Base-by-base conservation (phyloP, 2,329 filamentous ascomycete species). In the Alternaria brassicae region DNA sequence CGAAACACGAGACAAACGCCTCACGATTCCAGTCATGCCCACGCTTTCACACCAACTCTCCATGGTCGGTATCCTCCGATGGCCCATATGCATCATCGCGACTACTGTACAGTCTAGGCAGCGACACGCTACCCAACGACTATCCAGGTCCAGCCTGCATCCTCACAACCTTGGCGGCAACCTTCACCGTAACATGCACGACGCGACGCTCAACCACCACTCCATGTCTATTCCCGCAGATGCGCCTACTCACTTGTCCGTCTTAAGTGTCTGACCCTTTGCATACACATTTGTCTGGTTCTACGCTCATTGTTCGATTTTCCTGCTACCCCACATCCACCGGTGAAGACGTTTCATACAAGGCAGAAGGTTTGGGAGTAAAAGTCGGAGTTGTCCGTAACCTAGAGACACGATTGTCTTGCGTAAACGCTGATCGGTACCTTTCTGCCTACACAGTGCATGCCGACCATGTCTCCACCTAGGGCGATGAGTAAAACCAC, bases 21-120 rank as follows among this genome's bases (percentile, higher is more conserved):
- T 25, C 40, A 28, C 54, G 32, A 10, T 28, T 47, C 40, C 21
- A 30, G 12, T 44, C 37, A 28, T 21, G 19, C n/a, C 15, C 2
- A 47, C 44, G 12, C 8, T 44, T 44, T 23, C 27, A 45, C 56
- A 15, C 52, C 56, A 47, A 50, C 40, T 47, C 37, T 51, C 52
- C 40, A 48, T 37, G 28, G 25, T 48, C 48, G 51, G 56, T 17
- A 21, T 27, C 21, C 21, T 54, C 53, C 53, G 52, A 56, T 37
- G 12, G 34, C 15, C 13, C n/a, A 12, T 37, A 49, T 9, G 27
- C n/a, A 27, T 36, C 21, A 36, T 52, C 8, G 23, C 37, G 19
- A 65, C 67, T 70, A 65, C 62, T 44, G 17, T 70, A 65, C 62
- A 47, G 17, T 55, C 41, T 69, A 75, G 72, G 73, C 73, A 76